These are phyloP conservation scores for Zygoascus tannicola DNA, from an alignment of 805 yeast species.

Conservation along the genomic window DNA sequence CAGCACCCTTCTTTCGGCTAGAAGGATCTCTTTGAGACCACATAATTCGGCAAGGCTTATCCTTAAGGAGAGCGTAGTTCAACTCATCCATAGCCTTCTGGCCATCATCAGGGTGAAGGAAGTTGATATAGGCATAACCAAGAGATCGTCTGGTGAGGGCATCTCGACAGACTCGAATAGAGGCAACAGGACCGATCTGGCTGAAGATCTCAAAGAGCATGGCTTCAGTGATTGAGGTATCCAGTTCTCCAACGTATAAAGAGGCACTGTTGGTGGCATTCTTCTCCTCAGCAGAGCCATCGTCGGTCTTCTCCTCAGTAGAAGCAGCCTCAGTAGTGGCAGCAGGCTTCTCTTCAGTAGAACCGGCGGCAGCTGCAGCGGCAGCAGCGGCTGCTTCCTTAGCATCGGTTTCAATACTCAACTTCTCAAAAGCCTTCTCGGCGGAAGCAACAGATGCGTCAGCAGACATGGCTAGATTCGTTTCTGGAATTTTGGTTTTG, in stretches of 20 bases:
- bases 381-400: conserved; percentile 19
- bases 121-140: conserved; percentile 98
- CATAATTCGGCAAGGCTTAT: conserved; percentile 97
- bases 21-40: conserved; percentile 99
- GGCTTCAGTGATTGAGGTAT: conserved; percentile 88
- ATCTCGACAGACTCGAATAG: conserved; percentile 98
- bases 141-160: conserved; percentile 93
- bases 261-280: conserved; percentile 56
- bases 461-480: conserved; percentile 19
- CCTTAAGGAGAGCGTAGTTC: conserved; percentile 89
- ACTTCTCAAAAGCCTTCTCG: conserved; percentile 29
- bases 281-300: conserved; percentile 20
- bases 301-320: conserved; percentile 12
- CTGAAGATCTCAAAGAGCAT: conserved; percentile 89
- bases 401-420: conserved; percentile 20
- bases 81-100: conserved; percentile 89
- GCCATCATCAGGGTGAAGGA: conserved; percentile 80
- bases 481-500: background rate
- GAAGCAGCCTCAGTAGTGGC: conserved; percentile 42
- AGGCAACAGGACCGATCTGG: conserved; percentile 88
- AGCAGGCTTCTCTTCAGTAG: conserved; percentile 51
- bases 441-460: conserved; percentile 30
- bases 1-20: conserved; percentile 86
- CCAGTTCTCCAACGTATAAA: conserved; percentile 95
- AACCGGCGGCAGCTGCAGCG: conserved; percentile 31